Base-by-base conservation (phyloP, 257 asterid genomes). In the Leptodermis oblonga region DNA sequence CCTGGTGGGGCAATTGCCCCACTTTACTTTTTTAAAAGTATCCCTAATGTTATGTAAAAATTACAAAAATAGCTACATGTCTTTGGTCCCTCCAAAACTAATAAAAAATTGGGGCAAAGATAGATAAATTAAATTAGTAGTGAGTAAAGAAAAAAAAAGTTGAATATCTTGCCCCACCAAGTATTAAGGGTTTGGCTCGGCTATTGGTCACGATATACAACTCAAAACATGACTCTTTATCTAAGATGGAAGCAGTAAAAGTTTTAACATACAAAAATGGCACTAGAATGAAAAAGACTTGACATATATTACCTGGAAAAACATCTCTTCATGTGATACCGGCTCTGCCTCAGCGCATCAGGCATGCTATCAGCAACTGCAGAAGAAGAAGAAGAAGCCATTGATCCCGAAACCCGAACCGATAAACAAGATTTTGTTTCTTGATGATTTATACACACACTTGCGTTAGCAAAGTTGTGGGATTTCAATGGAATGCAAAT, bases 311-410 rank as follows among this genome's bases (percentile, higher is more conserved):
- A 86, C 98, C 94, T 92, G 52, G 89, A 56, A 61, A 89, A 87
- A 37, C 95, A 92, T 83, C 85, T 77, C 88, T 85, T 89, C 92
- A 84, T 81, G 67, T 82, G 92, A 71, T 74, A 80, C 63, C 86
- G 74, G 69, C 88, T 87, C 71, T 85, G 87, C 77, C 81, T 82
- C 73, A 83, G 48, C 0, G 87, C 89, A 48, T 81, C 87, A 37
- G 92, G 86, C 94, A 86, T 87, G 48, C 82, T 77, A 71, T 82
- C 87, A 17, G 75, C 85, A 3, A 85, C 69, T 30, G 87, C 41
- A 20, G 59, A 22, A 20, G 59, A 22, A 52, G 59, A 52, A 39
- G 43, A 39, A 74, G 90, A 83, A 76, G 88, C 83, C 96, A 90
- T 90, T 75, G 67, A 45, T 48, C 20, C 22, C 20, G 5, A 10